Evolutionary conservation across 1,284 basidiomycete species (phyloP), one percentile per base, ranked within the genome.

Genomic region (Inonotus hispidus): DNA sequence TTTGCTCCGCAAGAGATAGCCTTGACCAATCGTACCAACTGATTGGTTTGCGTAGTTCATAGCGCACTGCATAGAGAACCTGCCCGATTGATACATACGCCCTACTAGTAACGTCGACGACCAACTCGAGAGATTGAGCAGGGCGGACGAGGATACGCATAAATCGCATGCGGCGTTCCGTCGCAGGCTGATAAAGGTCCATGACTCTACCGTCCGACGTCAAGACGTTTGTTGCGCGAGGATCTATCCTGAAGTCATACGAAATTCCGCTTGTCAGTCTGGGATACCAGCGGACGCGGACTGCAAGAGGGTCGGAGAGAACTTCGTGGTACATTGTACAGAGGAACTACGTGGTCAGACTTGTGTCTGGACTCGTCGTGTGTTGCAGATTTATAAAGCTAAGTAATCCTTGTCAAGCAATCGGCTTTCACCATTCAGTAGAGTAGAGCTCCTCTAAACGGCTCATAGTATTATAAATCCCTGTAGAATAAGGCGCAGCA

Each of bases 11-110:
- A 14, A 7, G 16, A 19, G 49, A 35, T 27, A 62, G 25, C 2
- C 23, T 25, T 5, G 13, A 23, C 56, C 55, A 58, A 38, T 62
- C 47, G 21, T 32, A 25, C 14, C 32, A 41, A 16, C 49, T 14
- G 25, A 62, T 25, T 27, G 46, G 46, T 37, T 56, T 7, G 21
- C 56, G 56, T 7, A 62, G 25, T 39, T 32, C 23, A 6, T 50
- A 38, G 41, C 53, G 38, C n/a, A 62, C 4, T 10, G 50, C 29
- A 14, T 47, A 27, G 16, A 62, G 39, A 25, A 62, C 38, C 32
- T 62, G 55, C 1, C 60, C 60, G 39, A 62, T 56, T 21, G 60
- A 45, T 11, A 62, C 41, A 25, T 58, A 62, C 2, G 37, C 19
- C 3, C 27, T 29, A 19, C 43, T 46, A 11, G 10, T 25, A 13